A percentile compares a stretch with the other conserved stretches of the same genome.
phyloP scores from a whole-genome alignment of 2,329 filamentous ascomycete genomes.

The Zopfia rhizophila region DNA sequence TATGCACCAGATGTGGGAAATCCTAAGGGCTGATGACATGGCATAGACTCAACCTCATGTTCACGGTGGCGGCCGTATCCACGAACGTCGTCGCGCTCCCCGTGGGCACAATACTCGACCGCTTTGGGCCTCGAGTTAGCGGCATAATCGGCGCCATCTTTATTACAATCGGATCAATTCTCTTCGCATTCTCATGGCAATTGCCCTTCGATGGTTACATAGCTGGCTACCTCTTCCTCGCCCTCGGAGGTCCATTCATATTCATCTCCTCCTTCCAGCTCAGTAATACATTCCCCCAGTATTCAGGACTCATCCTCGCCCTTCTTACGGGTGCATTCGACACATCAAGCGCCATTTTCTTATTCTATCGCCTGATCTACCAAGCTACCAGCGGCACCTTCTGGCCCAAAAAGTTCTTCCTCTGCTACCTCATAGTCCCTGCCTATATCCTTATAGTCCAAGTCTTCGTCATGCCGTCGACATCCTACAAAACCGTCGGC shows the following conservation, averaged over 20 bases:
- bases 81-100: constrained; percentile 89
- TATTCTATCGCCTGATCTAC: constrained; percentile 60
- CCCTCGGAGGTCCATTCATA: constrained; percentile 61
- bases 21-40: constrained; percentile 64
- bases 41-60: constrained; percentile 85
- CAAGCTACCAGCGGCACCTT: constrained; percentile 55
- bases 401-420: constrained; percentile 60
- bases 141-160: constrained; percentile 76
- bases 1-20: constrained; percentile 72
- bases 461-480: constrained; percentile 58
- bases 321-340: constrained; percentile 64
- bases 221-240: constrained; percentile 61
- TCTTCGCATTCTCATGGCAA: constrained; percentile 74
- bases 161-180: constrained; percentile 73
- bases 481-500: constrained; percentile 69
- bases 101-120: constrained; percentile 85
- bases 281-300: constrained; percentile 62
- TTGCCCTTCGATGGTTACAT: constrained; percentile 76
- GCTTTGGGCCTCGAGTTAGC: constrained; percentile 80
- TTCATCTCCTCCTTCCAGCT: constrained; percentile 64
- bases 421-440: constrained; percentile 61
- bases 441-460: constrained; percentile 57
- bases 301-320: constrained; percentile 60
- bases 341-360: constrained; percentile 60
- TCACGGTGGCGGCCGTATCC: constrained; percentile 86